Evolutionary conservation across 2,329 filamentous ascomycete species (phyloP), one percentile per base, ranked within the genome.

Genomic region (Sclerotinia minor): DNA sequence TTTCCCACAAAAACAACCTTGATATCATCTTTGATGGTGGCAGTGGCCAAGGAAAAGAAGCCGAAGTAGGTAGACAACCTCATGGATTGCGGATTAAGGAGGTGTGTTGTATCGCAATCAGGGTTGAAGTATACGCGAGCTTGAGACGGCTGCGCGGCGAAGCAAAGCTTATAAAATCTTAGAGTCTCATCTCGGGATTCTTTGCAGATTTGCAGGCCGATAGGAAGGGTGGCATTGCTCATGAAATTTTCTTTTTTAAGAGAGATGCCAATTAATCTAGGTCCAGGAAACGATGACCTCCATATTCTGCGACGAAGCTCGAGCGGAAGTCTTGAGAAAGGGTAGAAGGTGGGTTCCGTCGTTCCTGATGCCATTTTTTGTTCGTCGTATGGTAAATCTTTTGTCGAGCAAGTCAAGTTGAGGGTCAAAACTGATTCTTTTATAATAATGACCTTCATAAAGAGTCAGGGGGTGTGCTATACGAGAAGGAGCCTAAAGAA

Each of bases 221-320:
- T 21, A 17, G 59, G 29, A 21, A 8, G 8, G 4, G 2, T 50
- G 2, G 59, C 15, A n/a, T 50, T 50, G 15, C 45, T 61, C 45
- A 50, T 24, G 32, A 50, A 19, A 26, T 38, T 2, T 21, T 13
- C 17, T n/a, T 8, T 9, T 11, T 26, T 32, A 38, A 63, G 5
- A 8, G 9, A 26, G 45, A 50, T 15, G n/a, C 8, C 15, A 15
- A 26, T 26, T 17, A 50, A 19, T 24, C 45, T 45, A 35, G 45
- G 45, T 19, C 45, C 45, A 26, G 59, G 45, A 19, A 50, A 9
- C 8, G 32, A 63, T 19, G 8, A 38, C 17, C 47, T 63, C 59
- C 45, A 63, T 41, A 63, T 38, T 15, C 41, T 8, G 45, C 8
- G 47, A 38, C 59, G 59, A 63, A 63, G 45, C 32, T 63, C 29